Evolutionary conservation across 257 asterid species (phyloP).

Genomic region (Echites panduratus): DNA sequence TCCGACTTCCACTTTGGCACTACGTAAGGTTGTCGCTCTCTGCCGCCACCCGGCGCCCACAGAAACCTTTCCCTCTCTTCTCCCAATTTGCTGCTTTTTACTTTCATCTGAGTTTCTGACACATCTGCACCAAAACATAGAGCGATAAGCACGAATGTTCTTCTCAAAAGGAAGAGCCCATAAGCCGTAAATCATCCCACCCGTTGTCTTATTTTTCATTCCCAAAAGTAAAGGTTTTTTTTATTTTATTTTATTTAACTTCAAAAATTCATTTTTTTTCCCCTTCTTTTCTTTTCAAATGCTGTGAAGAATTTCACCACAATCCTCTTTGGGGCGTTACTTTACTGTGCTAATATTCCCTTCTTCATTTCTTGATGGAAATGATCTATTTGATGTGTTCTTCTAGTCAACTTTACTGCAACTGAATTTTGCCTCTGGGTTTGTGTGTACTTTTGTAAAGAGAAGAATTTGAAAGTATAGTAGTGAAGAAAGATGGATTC

Average conservation of each 20-base stretch:
- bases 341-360: constrained; percentile 9
- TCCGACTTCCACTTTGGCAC: background rate
- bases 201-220: background rate
- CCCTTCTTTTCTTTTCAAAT: background rate
- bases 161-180: background rate
- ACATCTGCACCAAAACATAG: constrained; percentile 3
- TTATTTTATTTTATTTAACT: background rate
- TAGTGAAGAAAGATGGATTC: constrained; percentile 44
- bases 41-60: background rate
- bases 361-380: background rate
- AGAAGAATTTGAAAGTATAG: background rate
- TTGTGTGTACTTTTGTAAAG: background rate
- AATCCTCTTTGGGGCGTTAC: no score
- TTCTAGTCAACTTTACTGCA: background rate
- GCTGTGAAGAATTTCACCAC: no score
- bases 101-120: background rate
- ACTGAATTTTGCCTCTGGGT: background rate
- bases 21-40: no score
- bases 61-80: background rate
- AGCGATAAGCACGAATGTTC: constrained; percentile 13
- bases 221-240: background rate
- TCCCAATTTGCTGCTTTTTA: background rate
- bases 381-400: background rate
- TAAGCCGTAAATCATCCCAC: background rate
- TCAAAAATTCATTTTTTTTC: constrained; percentile 6